Conservation (phyloP, 2,329 filamentous ascomycete species). For the Fusarium camptoceras region DNA sequence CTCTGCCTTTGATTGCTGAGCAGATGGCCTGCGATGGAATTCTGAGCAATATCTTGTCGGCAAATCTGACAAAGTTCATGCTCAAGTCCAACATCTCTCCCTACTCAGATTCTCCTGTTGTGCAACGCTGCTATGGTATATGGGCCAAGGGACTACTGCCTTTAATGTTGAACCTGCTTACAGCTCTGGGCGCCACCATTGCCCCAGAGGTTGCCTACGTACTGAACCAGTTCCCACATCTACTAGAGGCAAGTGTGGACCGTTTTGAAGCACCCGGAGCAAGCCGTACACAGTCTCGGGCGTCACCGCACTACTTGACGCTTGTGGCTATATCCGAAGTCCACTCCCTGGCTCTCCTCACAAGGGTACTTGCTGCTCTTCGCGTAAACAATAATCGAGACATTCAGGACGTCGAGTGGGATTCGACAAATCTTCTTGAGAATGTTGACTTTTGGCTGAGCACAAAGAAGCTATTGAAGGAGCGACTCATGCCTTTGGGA, state of each 20-base stretch:
- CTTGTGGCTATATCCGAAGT: constrained; percentile 80
- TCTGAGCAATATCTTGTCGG: constrained; percentile 80
- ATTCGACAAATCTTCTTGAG: constrained; percentile 77
- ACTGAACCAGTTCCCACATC: constrained; percentile 86
- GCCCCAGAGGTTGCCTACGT: constrained; percentile 88
- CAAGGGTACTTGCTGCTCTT: constrained; percentile 76
- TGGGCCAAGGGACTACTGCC: constrained; percentile 92
- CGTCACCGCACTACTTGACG: constrained; percentile 74
- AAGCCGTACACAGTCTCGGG: constrained; percentile 62
- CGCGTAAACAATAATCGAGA: constrained; percentile 75
- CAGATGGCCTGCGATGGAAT: constrained; percentile 90
- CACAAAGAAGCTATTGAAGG: constrained; percentile 74
- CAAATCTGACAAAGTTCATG: constrained; percentile 82
- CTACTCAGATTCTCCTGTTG: constrained; percentile 76
- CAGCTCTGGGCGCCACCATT: constrained; percentile 82
- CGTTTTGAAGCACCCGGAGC: constrained; percentile 74
- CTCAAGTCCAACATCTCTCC: constrained; percentile 78
- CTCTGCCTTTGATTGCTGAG: constrained; percentile 83
- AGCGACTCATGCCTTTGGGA: constrained; percentile 78
- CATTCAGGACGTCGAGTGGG: constrained; percentile 80
- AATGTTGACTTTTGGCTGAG: constrained; percentile 86
- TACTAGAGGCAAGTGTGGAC: constrained; percentile 78
- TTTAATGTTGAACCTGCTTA: constrained; percentile 87
- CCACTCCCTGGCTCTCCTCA: constrained; percentile 82
- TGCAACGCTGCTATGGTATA: constrained; percentile 83